These are phyloP conservation scores for Botrytis deweyae DNA, from an alignment of 2,329 filamentous ascomycete species.

Conservation along the genomic window DNA sequence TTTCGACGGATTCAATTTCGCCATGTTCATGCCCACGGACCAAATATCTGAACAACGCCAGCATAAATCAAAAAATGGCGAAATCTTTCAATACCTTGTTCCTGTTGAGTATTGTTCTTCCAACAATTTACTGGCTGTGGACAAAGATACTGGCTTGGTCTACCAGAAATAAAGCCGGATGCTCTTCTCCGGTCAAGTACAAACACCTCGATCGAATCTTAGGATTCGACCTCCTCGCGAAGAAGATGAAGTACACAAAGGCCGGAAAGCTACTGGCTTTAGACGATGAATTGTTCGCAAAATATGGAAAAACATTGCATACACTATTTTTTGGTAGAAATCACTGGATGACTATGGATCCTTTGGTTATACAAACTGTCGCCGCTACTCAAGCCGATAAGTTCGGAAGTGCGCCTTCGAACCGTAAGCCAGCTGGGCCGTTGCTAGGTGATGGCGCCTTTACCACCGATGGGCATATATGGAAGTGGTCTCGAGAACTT, in stretches of 20 bases:
- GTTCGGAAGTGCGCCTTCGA: slow-evolving; percentile 48
- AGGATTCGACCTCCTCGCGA: neutral
- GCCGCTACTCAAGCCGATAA: slow-evolving; percentile 55
- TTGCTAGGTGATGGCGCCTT: slow-evolving; percentile 57
- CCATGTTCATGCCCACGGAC: neutral
- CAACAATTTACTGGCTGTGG: slow-evolving; percentile 2
- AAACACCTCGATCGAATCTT: slow-evolving; percentile 3
- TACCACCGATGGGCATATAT: slow-evolving; percentile 50
- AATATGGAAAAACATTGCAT: slow-evolving; percentile 23
- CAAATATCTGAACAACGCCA: neutral
- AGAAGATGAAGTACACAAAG: neutral
- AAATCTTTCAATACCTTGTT: neutral
- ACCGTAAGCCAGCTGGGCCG: slow-evolving; percentile 45
- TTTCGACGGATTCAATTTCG: neutral
- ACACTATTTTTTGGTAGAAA: slow-evolving; percentile 21
- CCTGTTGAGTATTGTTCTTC: neutral
- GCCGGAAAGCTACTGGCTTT: slow-evolving; percentile 9
- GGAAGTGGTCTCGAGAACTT: slow-evolving; percentile 50
- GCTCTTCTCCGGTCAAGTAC: slow-evolving; percentile 6
- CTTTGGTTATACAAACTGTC: slow-evolving; percentile 55
- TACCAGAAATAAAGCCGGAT: slow-evolving; percentile 2
- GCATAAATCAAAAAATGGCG: neutral
- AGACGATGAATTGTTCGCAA: slow-evolving; percentile 16
- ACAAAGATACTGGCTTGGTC: neutral
- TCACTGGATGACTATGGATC: slow-evolving; percentile 46